Evolutionary conservation across 768 basidiomycete species (phyloP), one percentile per base, ranked within the genome.

Genomic region (Hortiboletus flavorubellus): DNA sequence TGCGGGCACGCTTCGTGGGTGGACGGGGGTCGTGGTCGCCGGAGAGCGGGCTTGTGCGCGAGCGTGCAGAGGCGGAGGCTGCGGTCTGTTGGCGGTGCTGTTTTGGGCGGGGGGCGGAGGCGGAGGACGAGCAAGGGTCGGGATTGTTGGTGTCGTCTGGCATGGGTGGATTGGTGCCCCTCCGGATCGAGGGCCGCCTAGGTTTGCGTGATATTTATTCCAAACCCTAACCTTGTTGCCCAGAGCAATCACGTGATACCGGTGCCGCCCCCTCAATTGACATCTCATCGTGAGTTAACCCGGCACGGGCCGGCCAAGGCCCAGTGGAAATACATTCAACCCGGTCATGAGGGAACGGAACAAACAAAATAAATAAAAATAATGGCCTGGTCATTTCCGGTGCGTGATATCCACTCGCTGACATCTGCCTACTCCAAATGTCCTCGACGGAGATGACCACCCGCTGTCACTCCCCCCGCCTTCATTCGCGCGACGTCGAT

Each of bases 1-100:
- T 92, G 55, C 91, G 78, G 0, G 91, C 87, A 44, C 91, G 85
- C 72, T 92, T 93, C 23, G 89, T 84, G 3, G 89, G 87, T 0
- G 86, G 86, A 0, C 83, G 77, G 26, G 79, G 77, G 65, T 86
- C 85, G 43, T 77, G 78, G 21, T 84, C 82, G 35, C 72, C 74
- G 14, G 83, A 82, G 1, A 83, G 80, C 0, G 69, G 69, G 31
- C 64, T 66, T 0, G 80, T 75, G 52, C 83, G 69, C 21, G 76
- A 76, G 50, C 83, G 78, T 40, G 84, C 75, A 5, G 77, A 72
- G 31, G 56, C 5, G 6, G 77, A 72, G 31, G 56, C 5, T 4
- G 38, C 6, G 3, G 38, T 9, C 34, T 6, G 75, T 72, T 8
- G 62, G 29, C 56, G 60, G 9, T 58, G 65, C 12, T 62, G 67